Evolutionary conservation across 2,329 filamentous ascomycete species (phyloP).

Genomic region (Ampelomyces quisqualis): DNA sequence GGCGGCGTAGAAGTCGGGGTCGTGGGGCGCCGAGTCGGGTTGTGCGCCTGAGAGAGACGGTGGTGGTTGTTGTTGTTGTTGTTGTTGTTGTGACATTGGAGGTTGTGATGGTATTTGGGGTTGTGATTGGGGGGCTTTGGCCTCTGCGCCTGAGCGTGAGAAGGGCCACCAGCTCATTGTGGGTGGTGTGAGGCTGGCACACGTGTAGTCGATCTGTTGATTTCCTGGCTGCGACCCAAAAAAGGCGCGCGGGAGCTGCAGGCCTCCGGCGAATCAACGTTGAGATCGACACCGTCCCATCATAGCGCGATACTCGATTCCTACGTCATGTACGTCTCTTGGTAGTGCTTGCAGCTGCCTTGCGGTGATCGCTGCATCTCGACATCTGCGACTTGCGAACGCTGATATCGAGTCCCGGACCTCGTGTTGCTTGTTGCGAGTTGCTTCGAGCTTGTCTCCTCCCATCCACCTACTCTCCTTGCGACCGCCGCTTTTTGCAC

Average conservation of each 20-base stretch:
- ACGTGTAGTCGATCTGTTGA: neutral
- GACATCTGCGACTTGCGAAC: conserved; percentile 22
- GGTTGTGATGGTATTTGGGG: conserved; percentile 11
- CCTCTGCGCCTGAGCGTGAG: conserved; percentile 18
- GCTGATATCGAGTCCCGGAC: conserved; percentile 21
- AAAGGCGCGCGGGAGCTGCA: conserved; percentile 14
- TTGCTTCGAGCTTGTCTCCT: conserved; percentile 18
- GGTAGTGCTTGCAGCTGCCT: conserved; percentile 31
- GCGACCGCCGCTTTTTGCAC: conserved; percentile 12
- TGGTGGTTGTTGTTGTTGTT: conserved; percentile 11
- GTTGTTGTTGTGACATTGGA: conserved; percentile 14
- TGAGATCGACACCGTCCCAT: conserved; percentile 10
- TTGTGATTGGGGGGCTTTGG: conserved; percentile 14
- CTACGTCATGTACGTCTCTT: conserved; percentile 39
- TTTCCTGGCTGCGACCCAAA: too few species aligned
- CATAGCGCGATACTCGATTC: conserved; percentile 20
- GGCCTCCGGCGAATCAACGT: conserved; percentile 24
- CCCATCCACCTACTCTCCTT: conserved; percentile 24
- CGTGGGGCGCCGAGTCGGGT: conserved; percentile 46
- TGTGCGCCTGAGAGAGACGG: conserved; percentile 16
- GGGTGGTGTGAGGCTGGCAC: neutral
- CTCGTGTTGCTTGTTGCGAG: conserved; percentile 12
- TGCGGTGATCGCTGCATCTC: conserved; percentile 31
- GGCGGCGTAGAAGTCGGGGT: conserved; percentile 57
- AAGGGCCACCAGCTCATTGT: conserved; percentile 29